Evolutionary conservation across 2,329 filamentous ascomycete species (phyloP).

Genomic region (Fonsecaea pedrosoi): DNA sequence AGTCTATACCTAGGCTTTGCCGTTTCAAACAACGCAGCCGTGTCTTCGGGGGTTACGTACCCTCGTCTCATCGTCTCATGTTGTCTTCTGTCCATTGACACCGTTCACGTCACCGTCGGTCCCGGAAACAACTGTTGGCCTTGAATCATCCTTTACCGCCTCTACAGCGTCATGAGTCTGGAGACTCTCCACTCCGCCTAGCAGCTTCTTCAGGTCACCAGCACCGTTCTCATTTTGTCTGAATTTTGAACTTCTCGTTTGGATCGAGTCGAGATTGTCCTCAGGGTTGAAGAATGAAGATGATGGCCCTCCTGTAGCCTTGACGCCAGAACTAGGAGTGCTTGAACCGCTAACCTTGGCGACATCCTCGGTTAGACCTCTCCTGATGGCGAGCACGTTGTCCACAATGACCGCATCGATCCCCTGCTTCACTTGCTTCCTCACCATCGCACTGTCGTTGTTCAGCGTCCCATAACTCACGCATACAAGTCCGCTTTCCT

Average conservation of each 20-base stretch:
- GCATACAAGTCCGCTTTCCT: slow-evolving; percentile 91
- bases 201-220: slow-evolving; percentile 19
- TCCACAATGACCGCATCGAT: slow-evolving; percentile 99
- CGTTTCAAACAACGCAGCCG: too few relatives aligned
- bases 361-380: slow-evolving; percentile 71
- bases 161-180: slow-evolving; percentile 23
- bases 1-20: too few relatives aligned
- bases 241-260: background rate
- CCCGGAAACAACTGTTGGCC: background rate
- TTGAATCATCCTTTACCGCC: background rate
- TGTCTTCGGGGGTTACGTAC: background rate
- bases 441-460: slow-evolving; percentile 83
- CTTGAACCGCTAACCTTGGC: slow-evolving; percentile 13
- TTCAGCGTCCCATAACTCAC: slow-evolving; percentile 93
- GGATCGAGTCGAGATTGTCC: background rate
- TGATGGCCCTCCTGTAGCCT: background rate
- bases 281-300: background rate
- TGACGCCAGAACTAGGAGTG: background rate
- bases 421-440: slow-evolving; percentile 90
- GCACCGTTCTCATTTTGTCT: background rate
- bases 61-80: background rate
- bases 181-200: slow-evolving; percentile 30
- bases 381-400: slow-evolving; percentile 87
- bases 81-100: background rate
- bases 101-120: background rate